phyloP scores from a whole-genome alignment of 2,329 filamentous ascomycete genomes.

The Neobulgaria alba region DNA sequence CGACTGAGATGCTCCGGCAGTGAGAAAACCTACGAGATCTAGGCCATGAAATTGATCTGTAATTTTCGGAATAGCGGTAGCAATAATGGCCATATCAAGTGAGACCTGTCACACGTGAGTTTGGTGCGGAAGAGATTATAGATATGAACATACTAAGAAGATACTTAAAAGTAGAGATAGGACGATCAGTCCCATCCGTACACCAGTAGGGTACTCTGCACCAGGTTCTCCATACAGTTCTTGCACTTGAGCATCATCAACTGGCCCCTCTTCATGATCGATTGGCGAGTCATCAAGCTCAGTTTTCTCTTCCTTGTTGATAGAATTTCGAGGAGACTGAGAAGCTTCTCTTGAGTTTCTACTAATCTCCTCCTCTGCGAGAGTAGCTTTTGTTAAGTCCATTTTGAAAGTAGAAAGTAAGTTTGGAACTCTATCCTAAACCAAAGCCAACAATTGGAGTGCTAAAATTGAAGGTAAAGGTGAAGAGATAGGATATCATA shows the following conservation, averaged over 20 bases:
- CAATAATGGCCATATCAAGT: slow-evolving; percentile 43
- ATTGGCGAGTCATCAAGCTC: slow-evolving; percentile 8
- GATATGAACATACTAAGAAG: slow-evolving; percentile 32
- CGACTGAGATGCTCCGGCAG: slow-evolving; percentile 31
- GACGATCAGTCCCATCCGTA: slow-evolving; percentile 33
- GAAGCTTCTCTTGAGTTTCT: slow-evolving; percentile 14
- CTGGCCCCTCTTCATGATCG: slow-evolving; percentile 14
- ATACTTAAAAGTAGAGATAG: slow-evolving; percentile 39
- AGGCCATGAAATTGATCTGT: slow-evolving; percentile 42
- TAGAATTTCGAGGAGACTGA: slow-evolving; percentile 11
- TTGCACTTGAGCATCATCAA: slow-evolving; percentile 3
- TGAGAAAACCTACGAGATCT: slow-evolving; percentile 41
- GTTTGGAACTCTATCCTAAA: neutral
- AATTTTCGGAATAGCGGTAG: slow-evolving; percentile 48
- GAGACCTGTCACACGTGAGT: slow-evolving; percentile 18
- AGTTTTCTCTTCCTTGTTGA: slow-evolving; percentile 11
- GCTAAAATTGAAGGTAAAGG: too few relatives aligned
- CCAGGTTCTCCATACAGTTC: slow-evolving; percentile 8
- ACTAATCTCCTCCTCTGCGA: slow-evolving; percentile 16
- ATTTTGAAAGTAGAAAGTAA: neutral
- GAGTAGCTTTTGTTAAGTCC: slow-evolving; percentile 18
- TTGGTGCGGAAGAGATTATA: neutral
- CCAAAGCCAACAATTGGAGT: too few relatives aligned
- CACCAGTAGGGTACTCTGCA: slow-evolving; percentile 23
- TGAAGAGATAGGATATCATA: too few relatives aligned